These are phyloP conservation scores for Agaricus blazei DNA, from an alignment of 768 basidiomycete genomes.

Conservation along the genomic window DNA sequence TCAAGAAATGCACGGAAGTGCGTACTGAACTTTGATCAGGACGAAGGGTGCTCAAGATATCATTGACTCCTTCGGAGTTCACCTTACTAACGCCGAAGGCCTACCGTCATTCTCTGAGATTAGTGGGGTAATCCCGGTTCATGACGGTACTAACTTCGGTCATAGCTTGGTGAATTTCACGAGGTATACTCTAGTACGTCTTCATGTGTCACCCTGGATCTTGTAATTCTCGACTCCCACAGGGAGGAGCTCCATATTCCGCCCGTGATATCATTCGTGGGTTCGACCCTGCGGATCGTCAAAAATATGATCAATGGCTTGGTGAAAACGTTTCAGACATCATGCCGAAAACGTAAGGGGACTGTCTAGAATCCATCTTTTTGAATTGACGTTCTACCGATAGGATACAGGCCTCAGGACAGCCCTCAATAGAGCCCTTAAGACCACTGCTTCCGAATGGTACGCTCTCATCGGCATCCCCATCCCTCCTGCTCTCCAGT, in stretches of 20 bases:
- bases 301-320: constrained; percentile 35
- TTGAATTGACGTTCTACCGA: constrained; percentile 4
- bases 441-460: constrained; percentile 36
- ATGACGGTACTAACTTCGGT: constrained; percentile 23
- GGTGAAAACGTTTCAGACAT: constrained; percentile 10
- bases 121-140: constrained; percentile 46
- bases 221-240: not conserved
- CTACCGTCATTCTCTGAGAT: constrained; percentile 52
- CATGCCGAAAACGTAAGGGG: constrained; percentile 1
- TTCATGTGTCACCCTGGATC: not conserved
- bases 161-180: constrained; percentile 37
- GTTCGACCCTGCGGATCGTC: constrained; percentile 33
- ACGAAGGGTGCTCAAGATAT: constrained; percentile 24
- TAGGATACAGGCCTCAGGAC: constrained; percentile 47
- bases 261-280: constrained; percentile 53
- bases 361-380: not conserved
- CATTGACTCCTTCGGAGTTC: constrained; percentile 38
- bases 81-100: constrained; percentile 51
- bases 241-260: not conserved
- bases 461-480: not conserved
- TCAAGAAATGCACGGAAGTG: not conserved
- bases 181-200: constrained; percentile 16
- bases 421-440: constrained; percentile 58
- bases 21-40: constrained; percentile 18
- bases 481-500: not conserved